Conservation (phyloP, 768 basidiomycete genomes). For the Suillus placidus region DNA sequence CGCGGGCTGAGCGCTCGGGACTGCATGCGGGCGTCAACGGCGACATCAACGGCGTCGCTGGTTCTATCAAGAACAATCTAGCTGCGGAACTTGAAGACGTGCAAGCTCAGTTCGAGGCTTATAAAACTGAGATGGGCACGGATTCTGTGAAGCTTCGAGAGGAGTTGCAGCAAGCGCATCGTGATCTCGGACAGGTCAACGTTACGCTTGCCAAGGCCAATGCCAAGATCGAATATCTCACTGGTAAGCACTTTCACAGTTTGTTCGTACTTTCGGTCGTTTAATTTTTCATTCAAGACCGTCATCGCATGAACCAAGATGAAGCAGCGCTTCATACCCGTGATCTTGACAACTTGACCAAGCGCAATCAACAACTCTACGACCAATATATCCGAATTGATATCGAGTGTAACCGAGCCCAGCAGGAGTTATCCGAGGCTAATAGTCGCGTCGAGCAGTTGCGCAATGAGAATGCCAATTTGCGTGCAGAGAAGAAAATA, state of each 20-base stretch:
- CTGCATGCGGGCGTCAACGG: slow-evolving; percentile 32
- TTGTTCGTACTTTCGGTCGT: slow-evolving; percentile 10
- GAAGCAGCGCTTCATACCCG: slow-evolving; percentile 61
- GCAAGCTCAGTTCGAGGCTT: slow-evolving; percentile 79
- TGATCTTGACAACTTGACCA: slow-evolving; percentile 66
- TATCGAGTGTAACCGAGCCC: slow-evolving; percentile 69
- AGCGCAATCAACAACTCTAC: slow-evolving; percentile 71
- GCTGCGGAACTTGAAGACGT: slow-evolving; percentile 69
- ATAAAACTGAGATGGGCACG: slow-evolving; percentile 76
- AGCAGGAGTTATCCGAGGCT: slow-evolving; percentile 64
- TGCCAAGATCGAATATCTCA: slow-evolving; percentile 77
- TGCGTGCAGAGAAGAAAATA: slow-evolving; percentile 91
- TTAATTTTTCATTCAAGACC: slow-evolving; percentile 45
- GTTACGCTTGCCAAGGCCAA: slow-evolving; percentile 80
- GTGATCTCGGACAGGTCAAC: slow-evolving; percentile 65
- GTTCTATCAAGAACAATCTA: slow-evolving; percentile 40
- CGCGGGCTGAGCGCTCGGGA: slow-evolving; percentile 45
- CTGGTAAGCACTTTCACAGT: slow-evolving; percentile 50
- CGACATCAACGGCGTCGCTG: slow-evolving; percentile 30
- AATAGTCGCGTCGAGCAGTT: slow-evolving; percentile 71
- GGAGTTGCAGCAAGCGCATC: slow-evolving; percentile 63
- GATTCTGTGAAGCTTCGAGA: slow-evolving; percentile 77
- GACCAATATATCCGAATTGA: slow-evolving; percentile 76
- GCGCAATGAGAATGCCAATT: slow-evolving; percentile 83
- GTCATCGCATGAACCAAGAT: slow-evolving; percentile 71